Base-by-base conservation (phyloP, 2,329 filamentous ascomycete species). In the Tolypocladium guangdongense region DNA sequence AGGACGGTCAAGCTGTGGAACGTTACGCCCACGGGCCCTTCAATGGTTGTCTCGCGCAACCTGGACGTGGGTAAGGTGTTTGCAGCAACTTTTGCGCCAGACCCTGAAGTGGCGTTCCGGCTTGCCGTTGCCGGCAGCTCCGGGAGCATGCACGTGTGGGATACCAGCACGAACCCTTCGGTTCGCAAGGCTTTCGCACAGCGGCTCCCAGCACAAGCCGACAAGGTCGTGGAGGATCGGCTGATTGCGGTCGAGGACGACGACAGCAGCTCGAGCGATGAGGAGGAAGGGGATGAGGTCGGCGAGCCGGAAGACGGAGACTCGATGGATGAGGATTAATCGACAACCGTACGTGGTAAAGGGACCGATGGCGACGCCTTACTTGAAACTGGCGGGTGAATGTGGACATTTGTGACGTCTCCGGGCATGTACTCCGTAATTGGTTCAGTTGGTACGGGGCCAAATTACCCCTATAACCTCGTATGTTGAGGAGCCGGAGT, bases 1-100 rank as follows among this genome's bases (percentile, higher is more conserved):
- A 92, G 90, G 75, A 88, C 87, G 7, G 90, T 97, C 62, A 99
- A 99, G 78, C 78, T 99, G 54, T 99, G 93, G 93, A 96, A 96
- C 71, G 83, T 96, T 54, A 81, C 86, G 61, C 71, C 86, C 14
- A 81, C 81, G 41, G 90, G 90, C 2, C 93, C 93, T 1, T 88
- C 84, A 56, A 88, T 99, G 82, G 90, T 99, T 1, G 88, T 95
- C 6, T 88, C 88, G 30, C 84, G 93, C 60, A 92, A 97, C 68
- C 75, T 97, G 47, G 93, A 95, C 52, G 88, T 99, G 20, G 93
- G 93, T 56, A 95, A 92, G 72, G 87, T 99, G 38, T 99, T 99
- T 71, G 89, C 89, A 12, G 87, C 91, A 2, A 81, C 80, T 7
- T 99, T 97, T 68, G 93, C 88, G 4, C 92, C 93, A 1, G 93